These are phyloP conservation scores for Haplosporangium sp. DNA, from an alignment of 371 early-diverging fungal genomes.

Conservation along the genomic window DNA sequence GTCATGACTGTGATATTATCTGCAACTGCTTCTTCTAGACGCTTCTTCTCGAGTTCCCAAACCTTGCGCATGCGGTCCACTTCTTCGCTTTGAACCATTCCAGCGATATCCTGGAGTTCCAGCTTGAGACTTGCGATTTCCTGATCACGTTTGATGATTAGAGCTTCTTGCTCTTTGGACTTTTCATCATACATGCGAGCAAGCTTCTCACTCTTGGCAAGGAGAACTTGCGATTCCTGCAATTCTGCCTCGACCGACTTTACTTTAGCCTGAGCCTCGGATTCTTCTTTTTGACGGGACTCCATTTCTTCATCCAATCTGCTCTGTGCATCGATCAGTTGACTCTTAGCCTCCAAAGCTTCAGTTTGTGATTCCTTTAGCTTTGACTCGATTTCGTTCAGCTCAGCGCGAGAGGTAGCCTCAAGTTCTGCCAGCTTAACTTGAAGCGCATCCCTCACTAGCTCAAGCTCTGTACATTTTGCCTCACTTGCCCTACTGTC, in stretches of 20 bases:
- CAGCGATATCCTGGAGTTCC: slow-evolving; percentile 61
- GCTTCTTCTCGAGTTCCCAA: slow-evolving; percentile 70
- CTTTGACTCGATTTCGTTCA: slow-evolving; percentile 3
- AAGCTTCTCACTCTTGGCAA: slow-evolving; percentile 38
- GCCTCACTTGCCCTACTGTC: background rate
- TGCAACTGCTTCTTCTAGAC: slow-evolving; percentile 60
- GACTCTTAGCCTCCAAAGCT: slow-evolving; percentile 5
- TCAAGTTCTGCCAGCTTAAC: slow-evolving; percentile 17
- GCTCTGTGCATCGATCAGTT: slow-evolving; percentile 4
- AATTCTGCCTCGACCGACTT: slow-evolving; percentile 37
- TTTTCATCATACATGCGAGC: slow-evolving; percentile 58
- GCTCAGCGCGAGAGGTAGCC: background rate
- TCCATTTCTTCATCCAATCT: slow-evolving; percentile 23
- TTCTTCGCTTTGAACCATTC: slow-evolving; percentile 47
- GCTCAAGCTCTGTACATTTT: slow-evolving; percentile 17
- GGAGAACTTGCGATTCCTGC: slow-evolving; percentile 17
- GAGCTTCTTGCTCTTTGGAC: slow-evolving; percentile 61
- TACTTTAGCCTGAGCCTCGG: slow-evolving; percentile 35
- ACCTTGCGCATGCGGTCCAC: slow-evolving; percentile 55
- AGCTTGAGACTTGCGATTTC: slow-evolving; percentile 32
- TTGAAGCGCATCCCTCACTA: slow-evolving; percentile 26
- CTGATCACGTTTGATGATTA: slow-evolving; percentile 61
- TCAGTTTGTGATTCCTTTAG: slow-evolving; percentile 26
- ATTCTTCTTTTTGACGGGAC: slow-evolving; percentile 21
- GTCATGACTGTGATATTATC: slow-evolving; percentile 44